phyloP scores from a whole-genome alignment of 371 early-diverging fungal species.

The Lichtheimia ornata region DNA sequence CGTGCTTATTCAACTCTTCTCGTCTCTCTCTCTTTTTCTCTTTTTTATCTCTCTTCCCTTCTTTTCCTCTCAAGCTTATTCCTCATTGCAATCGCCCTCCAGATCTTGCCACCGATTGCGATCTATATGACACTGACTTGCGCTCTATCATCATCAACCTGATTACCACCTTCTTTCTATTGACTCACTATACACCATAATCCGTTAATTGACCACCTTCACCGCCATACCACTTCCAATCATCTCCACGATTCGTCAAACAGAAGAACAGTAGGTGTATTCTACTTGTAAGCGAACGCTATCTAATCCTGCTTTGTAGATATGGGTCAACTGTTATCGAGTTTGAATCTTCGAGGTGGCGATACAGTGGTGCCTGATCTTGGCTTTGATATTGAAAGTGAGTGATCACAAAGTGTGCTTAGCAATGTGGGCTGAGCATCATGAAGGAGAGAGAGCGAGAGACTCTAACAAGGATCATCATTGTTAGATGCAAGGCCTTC shows the following conservation, averaged over 20 bases:
- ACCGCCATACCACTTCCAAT: neutral
- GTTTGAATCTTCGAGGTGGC: constrained; percentile 41
- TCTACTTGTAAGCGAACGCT: neutral
- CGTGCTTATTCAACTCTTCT: neutral
- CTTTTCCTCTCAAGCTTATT: no score
- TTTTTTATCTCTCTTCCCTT: neutral
- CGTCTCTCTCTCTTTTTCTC: neutral
- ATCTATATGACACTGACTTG: neutral
- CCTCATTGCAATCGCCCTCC: neutral
- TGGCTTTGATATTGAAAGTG: constrained; percentile 55
- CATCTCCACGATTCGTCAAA: no score
- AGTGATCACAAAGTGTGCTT: constrained; percentile 8
- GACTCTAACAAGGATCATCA: constrained; percentile 1
- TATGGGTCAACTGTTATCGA: constrained; percentile 49
- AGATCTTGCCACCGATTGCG: neutral
- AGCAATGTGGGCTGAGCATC: no score
- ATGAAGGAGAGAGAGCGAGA: neutral
- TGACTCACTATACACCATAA: neutral
- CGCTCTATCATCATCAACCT: neutral
- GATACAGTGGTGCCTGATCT: constrained; percentile 51
- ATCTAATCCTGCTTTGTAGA: neutral
- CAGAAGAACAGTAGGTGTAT: no score
- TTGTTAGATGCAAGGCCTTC: constrained; percentile 53
- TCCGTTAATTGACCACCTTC: neutral
- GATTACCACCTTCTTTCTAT: neutral